These are phyloP conservation scores for Ustilago shanxiensis DNA, from an alignment of 1,284 basidiomycete genomes.

Conservation along the genomic window DNA sequence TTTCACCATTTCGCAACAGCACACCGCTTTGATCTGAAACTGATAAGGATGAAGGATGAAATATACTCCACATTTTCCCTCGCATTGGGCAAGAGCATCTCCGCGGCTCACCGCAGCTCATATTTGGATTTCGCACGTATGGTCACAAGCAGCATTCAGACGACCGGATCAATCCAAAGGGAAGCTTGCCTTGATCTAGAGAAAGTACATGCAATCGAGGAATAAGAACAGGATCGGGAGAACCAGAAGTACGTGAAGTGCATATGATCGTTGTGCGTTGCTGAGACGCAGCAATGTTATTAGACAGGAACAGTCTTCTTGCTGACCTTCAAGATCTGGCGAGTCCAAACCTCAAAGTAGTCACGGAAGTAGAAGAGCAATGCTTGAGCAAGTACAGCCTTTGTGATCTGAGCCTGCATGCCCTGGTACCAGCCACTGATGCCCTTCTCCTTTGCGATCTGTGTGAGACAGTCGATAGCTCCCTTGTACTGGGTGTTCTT, in stretches of 20 bases:
- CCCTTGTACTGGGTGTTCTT: constrained; percentile 75
- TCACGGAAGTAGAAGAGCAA: constrained; percentile 67
- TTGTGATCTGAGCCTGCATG: constrained; percentile 89
- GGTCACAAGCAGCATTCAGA: background rate
- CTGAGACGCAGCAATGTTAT: background rate
- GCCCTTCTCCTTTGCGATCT: constrained; percentile 78
- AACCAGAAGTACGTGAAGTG: background rate
- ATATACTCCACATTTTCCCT: constrained; percentile 13
- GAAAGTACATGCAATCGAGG: constrained; percentile 22
- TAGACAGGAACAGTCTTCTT: constrained; percentile 34
- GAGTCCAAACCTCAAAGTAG: constrained; percentile 69
- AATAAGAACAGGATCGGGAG: background rate
- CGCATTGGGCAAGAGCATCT: constrained; percentile 1
- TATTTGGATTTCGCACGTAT: background rate
- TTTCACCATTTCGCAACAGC: background rate
- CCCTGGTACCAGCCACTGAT: constrained; percentile 90
- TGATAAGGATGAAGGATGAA: background rate
- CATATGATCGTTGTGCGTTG: background rate
- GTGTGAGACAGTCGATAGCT: constrained; percentile 81
- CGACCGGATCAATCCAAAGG: background rate
- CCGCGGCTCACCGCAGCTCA: background rate
- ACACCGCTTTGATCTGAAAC: constrained; percentile 1
- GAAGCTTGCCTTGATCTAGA: constrained; percentile 9
- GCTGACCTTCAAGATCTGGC: constrained; percentile 56
- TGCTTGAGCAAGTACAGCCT: constrained; percentile 86